Conservation (phyloP, 2,329 filamentous ascomycete species). For the Diplodia corticola region DNA sequence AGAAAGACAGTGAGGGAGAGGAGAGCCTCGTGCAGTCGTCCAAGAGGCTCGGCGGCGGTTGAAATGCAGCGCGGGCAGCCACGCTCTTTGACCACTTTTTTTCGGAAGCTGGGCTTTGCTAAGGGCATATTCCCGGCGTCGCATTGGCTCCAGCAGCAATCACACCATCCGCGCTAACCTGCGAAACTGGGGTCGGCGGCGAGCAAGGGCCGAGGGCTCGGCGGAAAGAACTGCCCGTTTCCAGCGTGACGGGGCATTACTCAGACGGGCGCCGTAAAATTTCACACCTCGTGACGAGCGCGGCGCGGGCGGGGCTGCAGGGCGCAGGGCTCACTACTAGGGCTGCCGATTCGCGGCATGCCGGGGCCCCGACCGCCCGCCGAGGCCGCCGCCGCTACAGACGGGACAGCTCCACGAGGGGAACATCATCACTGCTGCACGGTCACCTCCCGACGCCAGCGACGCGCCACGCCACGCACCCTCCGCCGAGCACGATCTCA, state of each 20-base stretch:
- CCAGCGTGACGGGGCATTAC: neutral
- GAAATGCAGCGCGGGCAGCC: slow-evolving; percentile 19
- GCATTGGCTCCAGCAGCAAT: slow-evolving; percentile 21
- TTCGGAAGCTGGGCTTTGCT: slow-evolving; percentile 18
- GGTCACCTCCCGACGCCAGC: slow-evolving; percentile 1
- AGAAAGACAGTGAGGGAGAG: slow-evolving; percentile 26
- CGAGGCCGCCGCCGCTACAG: neutral
- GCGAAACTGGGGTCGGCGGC: slow-evolving; percentile 12
- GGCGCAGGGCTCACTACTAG: neutral
- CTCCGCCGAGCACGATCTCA: slow-evolving; percentile 29
- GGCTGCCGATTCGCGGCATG: slow-evolving; percentile 11
- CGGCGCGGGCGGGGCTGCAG: neutral
- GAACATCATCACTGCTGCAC: slow-evolving; percentile 2
- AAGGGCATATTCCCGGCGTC: slow-evolving; percentile 15
- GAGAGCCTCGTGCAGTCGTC: slow-evolving; percentile 9
- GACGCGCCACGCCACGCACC: neutral
- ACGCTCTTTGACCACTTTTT: slow-evolving; percentile 24
- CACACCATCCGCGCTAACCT: slow-evolving; percentile 22
- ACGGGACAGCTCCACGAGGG: neutral
- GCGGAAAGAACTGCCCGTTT: slow-evolving; percentile 11
- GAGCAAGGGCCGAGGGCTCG: slow-evolving; percentile 14
- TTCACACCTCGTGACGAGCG: neutral
- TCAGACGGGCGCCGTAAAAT: slow-evolving; percentile 5
- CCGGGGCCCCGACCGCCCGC: neutral
- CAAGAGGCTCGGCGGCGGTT: slow-evolving; percentile 11